A percentile compares a stretch with the other conserved stretches of the same genome.
Conservation (phyloP, 129 eudicot species). For the Dittrichia graveolens region DNA sequence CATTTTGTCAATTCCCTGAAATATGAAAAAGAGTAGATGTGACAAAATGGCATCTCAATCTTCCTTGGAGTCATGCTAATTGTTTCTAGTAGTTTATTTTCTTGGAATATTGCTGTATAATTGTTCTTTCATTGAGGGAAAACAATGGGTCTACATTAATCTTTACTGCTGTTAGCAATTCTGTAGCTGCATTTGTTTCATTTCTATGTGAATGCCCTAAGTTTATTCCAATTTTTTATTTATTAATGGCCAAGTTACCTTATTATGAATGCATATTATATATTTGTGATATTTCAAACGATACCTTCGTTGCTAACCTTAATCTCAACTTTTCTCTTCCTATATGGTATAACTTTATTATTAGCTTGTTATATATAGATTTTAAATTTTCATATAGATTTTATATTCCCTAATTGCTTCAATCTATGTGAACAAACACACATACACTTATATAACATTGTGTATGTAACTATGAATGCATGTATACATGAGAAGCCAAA, state of each 20-base stretch:
- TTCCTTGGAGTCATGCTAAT: background rate
- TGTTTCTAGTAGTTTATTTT: background rate
- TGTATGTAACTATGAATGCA: no score
- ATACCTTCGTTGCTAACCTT: background rate
- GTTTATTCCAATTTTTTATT: background rate
- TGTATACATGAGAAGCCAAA: background rate
- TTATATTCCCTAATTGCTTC: background rate
- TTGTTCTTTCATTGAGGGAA: background rate
- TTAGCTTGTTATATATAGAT: background rate
- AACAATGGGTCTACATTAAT: no score
- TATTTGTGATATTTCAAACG: background rate
- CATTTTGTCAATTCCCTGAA: conserved; percentile 12
- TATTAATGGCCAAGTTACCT: background rate
- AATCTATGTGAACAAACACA: background rate
- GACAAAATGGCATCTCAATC: background rate
- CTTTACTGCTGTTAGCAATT: no score
- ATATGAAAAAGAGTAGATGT: conserved; percentile 17
- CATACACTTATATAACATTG: background rate
- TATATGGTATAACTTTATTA: background rate
- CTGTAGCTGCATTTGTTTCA: no score
- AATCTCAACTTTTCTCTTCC: background rate
- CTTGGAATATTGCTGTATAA: background rate
- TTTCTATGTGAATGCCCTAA: no score
- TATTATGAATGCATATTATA: background rate
- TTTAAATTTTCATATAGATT: background rate